Conservation (phyloP, 176 grass and related monocot genomes). For the Themeda triandra region DNA sequence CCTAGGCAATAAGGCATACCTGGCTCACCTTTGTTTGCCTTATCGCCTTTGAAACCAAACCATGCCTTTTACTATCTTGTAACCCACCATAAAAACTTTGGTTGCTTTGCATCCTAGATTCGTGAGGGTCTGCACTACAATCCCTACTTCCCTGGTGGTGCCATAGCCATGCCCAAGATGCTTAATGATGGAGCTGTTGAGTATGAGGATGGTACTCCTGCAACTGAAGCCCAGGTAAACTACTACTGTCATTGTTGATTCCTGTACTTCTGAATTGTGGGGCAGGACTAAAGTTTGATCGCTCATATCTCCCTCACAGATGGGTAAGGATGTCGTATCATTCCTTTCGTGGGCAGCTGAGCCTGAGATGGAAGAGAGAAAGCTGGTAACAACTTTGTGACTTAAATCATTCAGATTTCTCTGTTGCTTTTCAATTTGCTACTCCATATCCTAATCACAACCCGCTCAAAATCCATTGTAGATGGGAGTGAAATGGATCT, state of each 20-base stretch:
- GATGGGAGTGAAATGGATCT: conserved; percentile 99
- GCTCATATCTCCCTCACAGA: conserved; percentile 45
- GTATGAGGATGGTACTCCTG: conserved; percentile 92
- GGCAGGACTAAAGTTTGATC: not conserved
- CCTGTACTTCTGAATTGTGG: not conserved
- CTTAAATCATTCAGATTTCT: not conserved
- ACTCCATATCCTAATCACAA: conserved; percentile 1
- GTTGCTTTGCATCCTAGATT: conserved; percentile 56
- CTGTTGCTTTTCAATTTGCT: not conserved
- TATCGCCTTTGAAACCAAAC: not conserved
- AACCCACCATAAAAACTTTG: not conserved
- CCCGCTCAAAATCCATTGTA: conserved; percentile 8
- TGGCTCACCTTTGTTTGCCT: not conserved
- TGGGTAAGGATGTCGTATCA: conserved; percentile 94
- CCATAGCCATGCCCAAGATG: conserved; percentile 99
- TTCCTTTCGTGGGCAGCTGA: conserved; percentile 98
- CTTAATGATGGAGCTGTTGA: conserved; percentile 93
- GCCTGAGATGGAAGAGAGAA: conserved; percentile 99
- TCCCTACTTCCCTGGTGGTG: conserved; percentile 97
- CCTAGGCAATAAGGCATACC: not conserved
- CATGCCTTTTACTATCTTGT: not conserved
- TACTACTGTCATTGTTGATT: not conserved
- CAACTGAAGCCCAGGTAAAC: conserved; percentile 91
- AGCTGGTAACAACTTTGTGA: conserved; percentile 59
- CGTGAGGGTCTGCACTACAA: conserved; percentile 97